These are phyloP conservation scores for Pulveroboletus ravenelii DNA, from an alignment of 768 basidiomycete genomes.

Conservation along the genomic window DNA sequence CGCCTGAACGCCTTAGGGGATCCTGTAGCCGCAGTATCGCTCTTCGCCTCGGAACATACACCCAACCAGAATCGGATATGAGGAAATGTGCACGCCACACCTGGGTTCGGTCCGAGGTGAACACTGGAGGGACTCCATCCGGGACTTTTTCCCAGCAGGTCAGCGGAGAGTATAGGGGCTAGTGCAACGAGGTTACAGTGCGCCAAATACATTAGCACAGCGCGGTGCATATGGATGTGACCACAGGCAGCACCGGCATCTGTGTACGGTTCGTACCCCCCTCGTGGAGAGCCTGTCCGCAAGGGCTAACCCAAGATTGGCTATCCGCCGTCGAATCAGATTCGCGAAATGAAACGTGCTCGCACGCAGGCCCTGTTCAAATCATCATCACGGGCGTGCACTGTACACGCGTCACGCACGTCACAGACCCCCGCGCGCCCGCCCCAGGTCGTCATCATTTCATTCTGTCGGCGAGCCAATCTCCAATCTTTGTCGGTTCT, in stretches of 20 bases:
- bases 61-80: conserved; percentile 2
- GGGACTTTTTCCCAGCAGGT: neutral
- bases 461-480: conserved; percentile 10
- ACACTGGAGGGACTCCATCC: neutral
- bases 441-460: neutral
- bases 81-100: conserved; percentile 10
- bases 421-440: conserved; percentile 4
- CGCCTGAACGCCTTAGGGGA: neutral
- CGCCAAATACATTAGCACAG: conserved; percentile 11
- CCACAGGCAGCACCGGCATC: neutral
- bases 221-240: neutral
- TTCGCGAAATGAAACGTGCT: conserved; percentile 22
- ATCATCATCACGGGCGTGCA: neutral
- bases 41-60: conserved; percentile 18
- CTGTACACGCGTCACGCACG: conserved; percentile 16
- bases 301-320: conserved; percentile 17
- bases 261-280: neutral
- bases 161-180: conserved; percentile 2
- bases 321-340: conserved; percentile 20
- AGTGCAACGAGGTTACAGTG: conserved; percentile 19
- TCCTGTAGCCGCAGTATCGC: conserved; percentile 2
- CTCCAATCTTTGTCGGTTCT: conserved; percentile 4
- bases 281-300: conserved; percentile 1
- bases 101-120: neutral
- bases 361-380: neutral